Conservation (phyloP, 2,329 filamentous ascomycete genomes). For the Cladorrhinum sp. region DNA sequence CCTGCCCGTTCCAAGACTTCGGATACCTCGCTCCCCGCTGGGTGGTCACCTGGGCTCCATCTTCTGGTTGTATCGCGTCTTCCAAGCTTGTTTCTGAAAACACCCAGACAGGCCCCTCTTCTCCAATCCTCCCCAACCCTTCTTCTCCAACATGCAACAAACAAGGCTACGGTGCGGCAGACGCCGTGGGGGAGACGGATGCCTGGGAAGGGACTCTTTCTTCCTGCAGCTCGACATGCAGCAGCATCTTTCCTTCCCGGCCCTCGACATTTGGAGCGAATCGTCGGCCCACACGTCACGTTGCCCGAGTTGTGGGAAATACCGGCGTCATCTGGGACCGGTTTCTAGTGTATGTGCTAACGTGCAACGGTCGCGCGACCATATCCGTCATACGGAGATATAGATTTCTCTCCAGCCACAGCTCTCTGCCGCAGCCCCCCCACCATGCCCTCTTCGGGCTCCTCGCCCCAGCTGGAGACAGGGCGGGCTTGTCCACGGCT, state of each 20-base stretch:
- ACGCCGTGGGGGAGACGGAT: too few relatives aligned
- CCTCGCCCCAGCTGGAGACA: constrained; percentile 6
- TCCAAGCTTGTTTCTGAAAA: background rate
- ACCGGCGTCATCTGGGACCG: background rate
- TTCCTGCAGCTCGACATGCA: constrained; percentile 1
- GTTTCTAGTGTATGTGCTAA: background rate
- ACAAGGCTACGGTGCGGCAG: constrained; percentile 2
- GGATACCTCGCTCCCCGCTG: background rate
- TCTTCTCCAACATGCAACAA: background rate
- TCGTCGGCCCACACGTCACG: constrained; percentile 2
- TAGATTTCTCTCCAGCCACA: constrained; percentile 1
- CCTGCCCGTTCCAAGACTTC: background rate
- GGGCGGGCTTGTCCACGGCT: background rate
- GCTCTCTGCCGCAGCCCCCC: background rate
- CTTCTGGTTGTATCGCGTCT: background rate
- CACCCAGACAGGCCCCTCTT: background rate
- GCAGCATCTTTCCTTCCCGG: background rate
- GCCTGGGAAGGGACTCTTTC: background rate
- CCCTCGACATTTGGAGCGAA: constrained; percentile 1
- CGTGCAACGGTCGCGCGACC: background rate
- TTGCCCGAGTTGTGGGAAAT: background rate
- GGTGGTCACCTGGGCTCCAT: background rate
- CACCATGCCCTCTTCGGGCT: background rate
- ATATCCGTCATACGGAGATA: background rate
- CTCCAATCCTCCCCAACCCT: too few relatives aligned